Percentiles rank a stretch among this genome's conserved stretches.
phyloP scores from a whole-genome alignment of 2,329 filamentous ascomycete species.

The Nemania sp. region DNA sequence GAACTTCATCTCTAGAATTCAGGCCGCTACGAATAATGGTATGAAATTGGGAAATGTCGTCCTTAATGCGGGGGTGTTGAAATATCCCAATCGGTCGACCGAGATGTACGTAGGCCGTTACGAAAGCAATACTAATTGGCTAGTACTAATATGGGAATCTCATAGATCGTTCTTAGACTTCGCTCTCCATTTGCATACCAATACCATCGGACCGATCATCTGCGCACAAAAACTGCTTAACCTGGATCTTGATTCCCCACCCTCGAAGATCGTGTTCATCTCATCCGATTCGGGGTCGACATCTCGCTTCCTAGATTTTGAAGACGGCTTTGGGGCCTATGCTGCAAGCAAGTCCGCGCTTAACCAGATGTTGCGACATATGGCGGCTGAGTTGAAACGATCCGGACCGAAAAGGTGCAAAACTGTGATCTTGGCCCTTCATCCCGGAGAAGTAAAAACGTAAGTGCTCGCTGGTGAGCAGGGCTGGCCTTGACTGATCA shows the following conservation, averaged over 20 bases:
- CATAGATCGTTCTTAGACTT: slow-evolving; percentile 27
- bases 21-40: slow-evolving; percentile 5
- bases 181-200: slow-evolving; percentile 28
- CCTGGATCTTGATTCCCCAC: slow-evolving; percentile 16
- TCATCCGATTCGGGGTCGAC: slow-evolving; percentile 29
- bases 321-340: slow-evolving; percentile 31
- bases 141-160: neutral
- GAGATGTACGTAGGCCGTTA: slow-evolving; percentile 17
- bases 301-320: slow-evolving; percentile 19
- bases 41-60: slow-evolving; percentile 27
- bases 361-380: slow-evolving; percentile 29
- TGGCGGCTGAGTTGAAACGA: slow-evolving; percentile 26
- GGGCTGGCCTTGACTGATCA: neutral
- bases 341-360: slow-evolving; percentile 30
- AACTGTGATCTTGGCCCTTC: slow-evolving; percentile 26
- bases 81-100: slow-evolving; percentile 26
- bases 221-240: slow-evolving; percentile 31
- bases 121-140: neutral
- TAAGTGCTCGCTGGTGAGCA: neutral
- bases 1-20: slow-evolving; percentile 18
- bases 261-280: slow-evolving; percentile 25
- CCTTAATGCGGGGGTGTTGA: slow-evolving; percentile 26
- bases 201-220: slow-evolving; percentile 29
- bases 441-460: slow-evolving; percentile 32
- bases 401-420: slow-evolving; percentile 25